Evolutionary conservation across 352 stramenopile species (phyloP).

Genomic region (Poterioochromonas sp.): DNA sequence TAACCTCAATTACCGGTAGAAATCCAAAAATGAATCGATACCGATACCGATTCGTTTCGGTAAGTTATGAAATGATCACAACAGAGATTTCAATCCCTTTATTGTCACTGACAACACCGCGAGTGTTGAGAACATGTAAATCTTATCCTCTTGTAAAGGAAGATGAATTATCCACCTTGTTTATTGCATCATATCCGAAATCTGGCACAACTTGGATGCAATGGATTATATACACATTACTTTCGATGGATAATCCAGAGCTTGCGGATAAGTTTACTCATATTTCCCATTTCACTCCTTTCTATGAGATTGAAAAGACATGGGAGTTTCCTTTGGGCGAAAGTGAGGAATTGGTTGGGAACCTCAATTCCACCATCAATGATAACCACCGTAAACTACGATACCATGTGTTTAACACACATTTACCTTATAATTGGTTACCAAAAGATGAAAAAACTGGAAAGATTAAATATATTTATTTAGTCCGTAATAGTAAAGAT

Average conservation of each 20-base stretch:
- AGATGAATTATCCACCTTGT: slow-evolving; percentile 2
- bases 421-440: slow-evolving; percentile 11
- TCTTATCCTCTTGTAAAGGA: too few relatives aligned
- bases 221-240: neutral
- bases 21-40: too few relatives aligned
- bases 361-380: neutral
- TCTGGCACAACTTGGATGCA: slow-evolving; percentile 35
- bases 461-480: slow-evolving; percentile 32
- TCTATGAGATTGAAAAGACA: slow-evolving; percentile 4
- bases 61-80: too few relatives aligned
- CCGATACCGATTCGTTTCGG: too few relatives aligned
- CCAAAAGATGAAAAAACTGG: neutral
- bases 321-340: too few relatives aligned
- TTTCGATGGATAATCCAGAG: too few relatives aligned
- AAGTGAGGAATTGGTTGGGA: too few relatives aligned
- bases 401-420: slow-evolving; percentile 27
- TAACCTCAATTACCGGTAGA: too few relatives aligned
- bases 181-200: slow-evolving; percentile 32
- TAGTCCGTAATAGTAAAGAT: slow-evolving; percentile 31
- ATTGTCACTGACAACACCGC: too few relatives aligned
- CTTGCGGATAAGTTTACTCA: slow-evolving; percentile 5
- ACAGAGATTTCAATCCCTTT: too few relatives aligned
- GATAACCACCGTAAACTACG: neutral
- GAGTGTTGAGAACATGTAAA: too few relatives aligned
- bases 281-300: slow-evolving; percentile 29